Evolutionary conservation across 441 rosid genomes (phyloP).

Genomic region (Capsella rubella): DNA sequence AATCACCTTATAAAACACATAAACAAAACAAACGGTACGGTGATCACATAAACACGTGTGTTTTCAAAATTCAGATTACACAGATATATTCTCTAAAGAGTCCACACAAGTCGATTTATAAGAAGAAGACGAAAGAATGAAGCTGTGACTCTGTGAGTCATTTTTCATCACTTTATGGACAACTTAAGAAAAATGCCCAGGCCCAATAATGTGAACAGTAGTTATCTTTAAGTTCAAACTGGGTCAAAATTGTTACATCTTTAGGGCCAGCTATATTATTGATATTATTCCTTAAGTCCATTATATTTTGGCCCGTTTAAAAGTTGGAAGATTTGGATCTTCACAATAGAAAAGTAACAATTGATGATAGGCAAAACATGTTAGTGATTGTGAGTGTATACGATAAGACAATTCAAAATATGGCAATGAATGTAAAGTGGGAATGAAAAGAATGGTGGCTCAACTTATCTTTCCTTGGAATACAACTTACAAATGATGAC

Average conservation of each 20-base stretch:
- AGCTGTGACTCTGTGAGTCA: too few relatives aligned
- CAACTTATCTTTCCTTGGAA: slow-evolving; percentile 43
- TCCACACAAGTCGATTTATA: too few relatives aligned
- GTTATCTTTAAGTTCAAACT: not conserved
- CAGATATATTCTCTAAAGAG: too few relatives aligned
- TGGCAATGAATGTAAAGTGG: slow-evolving; percentile 28
- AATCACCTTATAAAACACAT: not conserved
- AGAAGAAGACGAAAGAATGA: too few relatives aligned
- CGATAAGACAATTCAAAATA: slow-evolving; percentile 12
- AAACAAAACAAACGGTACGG: not conserved
- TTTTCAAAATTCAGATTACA: not conserved
- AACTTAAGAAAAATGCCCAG: too few relatives aligned
- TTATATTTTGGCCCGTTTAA: not conserved
- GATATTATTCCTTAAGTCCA: not conserved
- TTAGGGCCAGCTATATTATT: not conserved
- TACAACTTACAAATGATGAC: slow-evolving; percentile 45
- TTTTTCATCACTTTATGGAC: too few relatives aligned
- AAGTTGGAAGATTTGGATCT: not conserved
- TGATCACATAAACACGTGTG: not conserved
- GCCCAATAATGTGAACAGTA: too few relatives aligned
- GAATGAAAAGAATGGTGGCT: slow-evolving; percentile 29
- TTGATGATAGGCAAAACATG: not conserved
- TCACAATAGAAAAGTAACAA: not conserved
- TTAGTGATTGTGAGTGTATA: not conserved
- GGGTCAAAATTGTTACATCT: not conserved